phyloP scores from a whole-genome alignment of 768 basidiomycete genomes.

The Tephrocybe sp. region DNA sequence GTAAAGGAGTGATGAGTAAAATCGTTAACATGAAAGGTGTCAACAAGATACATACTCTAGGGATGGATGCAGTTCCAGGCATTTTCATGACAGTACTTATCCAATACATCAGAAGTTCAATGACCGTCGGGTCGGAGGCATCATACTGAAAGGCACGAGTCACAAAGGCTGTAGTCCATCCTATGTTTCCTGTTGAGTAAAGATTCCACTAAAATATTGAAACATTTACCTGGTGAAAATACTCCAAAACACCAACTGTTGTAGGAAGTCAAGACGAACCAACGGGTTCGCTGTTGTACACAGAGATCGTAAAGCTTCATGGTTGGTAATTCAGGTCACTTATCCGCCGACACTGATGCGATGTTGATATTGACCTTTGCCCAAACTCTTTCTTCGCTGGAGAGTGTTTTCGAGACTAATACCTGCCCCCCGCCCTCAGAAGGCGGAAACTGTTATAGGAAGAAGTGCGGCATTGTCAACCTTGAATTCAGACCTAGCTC shows the following conservation, averaged over 20 bases:
- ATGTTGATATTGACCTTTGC: slow-evolving; percentile 40
- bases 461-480: slow-evolving; percentile 9
- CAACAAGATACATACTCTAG: slow-evolving; percentile 35
- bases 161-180: slow-evolving; percentile 52
- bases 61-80: slow-evolving; percentile 28
- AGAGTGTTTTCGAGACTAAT: too few species aligned
- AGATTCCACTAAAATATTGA: not conserved
- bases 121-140: slow-evolving; percentile 40
- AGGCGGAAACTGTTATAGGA: slow-evolving; percentile 36
- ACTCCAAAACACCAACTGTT: slow-evolving; percentile 60
- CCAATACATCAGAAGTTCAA: slow-evolving; percentile 55
- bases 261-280: slow-evolving; percentile 61
- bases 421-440: too few species aligned
- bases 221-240: slow-evolving; percentile 48
- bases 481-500: not conserved
- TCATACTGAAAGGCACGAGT: slow-evolving; percentile 42
- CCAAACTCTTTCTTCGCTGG: slow-evolving; percentile 54
- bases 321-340: not conserved
- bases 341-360: not conserved
- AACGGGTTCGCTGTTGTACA: slow-evolving; percentile 41
- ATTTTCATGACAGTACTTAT: slow-evolving; percentile 48
- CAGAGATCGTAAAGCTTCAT: slow-evolving; percentile 56
- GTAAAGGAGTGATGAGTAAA: slow-evolving; percentile 24
- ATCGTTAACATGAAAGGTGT: slow-evolving; percentile 25
- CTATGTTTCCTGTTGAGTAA: slow-evolving; percentile 26